Base-by-base conservation (phyloP, 176 grass and related monocot genomes). In the Eremochloa ophiuroides region DNA sequence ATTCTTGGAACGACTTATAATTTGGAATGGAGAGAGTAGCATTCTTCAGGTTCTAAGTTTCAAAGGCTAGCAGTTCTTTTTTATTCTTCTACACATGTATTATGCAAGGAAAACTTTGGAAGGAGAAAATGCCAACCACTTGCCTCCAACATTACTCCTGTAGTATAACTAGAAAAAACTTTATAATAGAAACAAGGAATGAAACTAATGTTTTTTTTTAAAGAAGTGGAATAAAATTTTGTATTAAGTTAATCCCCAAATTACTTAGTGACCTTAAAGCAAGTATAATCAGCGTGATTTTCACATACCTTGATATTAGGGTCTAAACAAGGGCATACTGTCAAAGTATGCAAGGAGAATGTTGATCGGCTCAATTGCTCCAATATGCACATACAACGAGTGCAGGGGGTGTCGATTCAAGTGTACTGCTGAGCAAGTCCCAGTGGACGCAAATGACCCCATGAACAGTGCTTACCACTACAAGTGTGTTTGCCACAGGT, bases 391-490 rank as follows among this genome's bases (percentile, higher is more conserved):
- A 38, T 92, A 91, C 78, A 98, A 98, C 5, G 95, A 98, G 37
- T 98, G 95, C 90, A 92, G 91, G 75, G 90, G 92, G 1, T 98
- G 95, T 62, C 85, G 77, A 65, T 93, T 90, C 81, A 98, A 93
- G 87, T 94, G 95, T 65, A 92, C 76, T 34, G 90, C 95, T 22
- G 92, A 98, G 78, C 95, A 98, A 68, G 90, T 98, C 34, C 95
- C 95, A 0, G 90, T 98, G 25, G 95, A 98, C 78, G 86, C 92
- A 43, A 90, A 85, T 64, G 95, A 98, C 73, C 95, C 95, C 23
- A 92, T 94, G 83, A 98, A 98, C 82, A 98, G 90, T 61, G 95
- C 95, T 4, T 98, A 98, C 62, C 95, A 92, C 71, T 98, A 98
- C 88, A 94, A 88, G 69, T 98, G 95, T 80, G 60, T 98, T 69